Evolutionary conservation across 257 asterid species (phyloP).

Genomic region (Coffea canephora): DNA sequence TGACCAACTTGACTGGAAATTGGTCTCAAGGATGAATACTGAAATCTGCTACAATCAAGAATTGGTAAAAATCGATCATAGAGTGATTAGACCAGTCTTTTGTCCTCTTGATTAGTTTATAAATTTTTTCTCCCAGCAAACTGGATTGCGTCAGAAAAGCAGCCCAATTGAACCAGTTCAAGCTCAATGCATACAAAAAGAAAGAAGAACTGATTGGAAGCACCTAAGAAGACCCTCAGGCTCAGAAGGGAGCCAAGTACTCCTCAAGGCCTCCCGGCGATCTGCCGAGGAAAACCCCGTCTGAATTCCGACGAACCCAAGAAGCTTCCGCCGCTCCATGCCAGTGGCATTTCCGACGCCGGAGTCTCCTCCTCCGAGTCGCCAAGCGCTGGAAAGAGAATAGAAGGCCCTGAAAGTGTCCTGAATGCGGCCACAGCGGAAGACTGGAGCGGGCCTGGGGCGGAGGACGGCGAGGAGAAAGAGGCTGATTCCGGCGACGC

Average conservation of each 20-base stretch:
- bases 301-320: slow-evolving; percentile 27
- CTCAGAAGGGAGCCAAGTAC: slow-evolving; percentile 28
- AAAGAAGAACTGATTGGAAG: background rate
- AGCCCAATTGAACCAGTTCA: no score
- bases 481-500: slow-evolving; percentile 20
- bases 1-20: no score
- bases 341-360: slow-evolving; percentile 9
- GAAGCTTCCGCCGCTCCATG: slow-evolving; percentile 20
- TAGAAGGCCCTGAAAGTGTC: slow-evolving; percentile 27
- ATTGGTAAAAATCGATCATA: no score
- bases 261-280: slow-evolving; percentile 27
- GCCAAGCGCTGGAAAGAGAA: slow-evolving; percentile 15
- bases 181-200: no score
- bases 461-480: slow-evolving; percentile 14
- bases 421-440: slow-evolving; percentile 22
- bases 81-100: no score
- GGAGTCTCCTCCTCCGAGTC: slow-evolving; percentile 17
- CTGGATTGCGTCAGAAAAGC: no score
- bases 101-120: no score
- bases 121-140: no score
- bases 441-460: slow-evolving; percentile 9
- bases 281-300: slow-evolving; percentile 23
- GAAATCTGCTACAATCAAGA: no score
- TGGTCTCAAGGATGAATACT: no score
- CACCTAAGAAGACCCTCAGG: slow-evolving; percentile 27